Evolutionary conservation across 2,329 filamentous ascomycete species (phyloP), one percentile per base, ranked within the genome.

Genomic region (Aspergillus hiratsukae): DNA sequence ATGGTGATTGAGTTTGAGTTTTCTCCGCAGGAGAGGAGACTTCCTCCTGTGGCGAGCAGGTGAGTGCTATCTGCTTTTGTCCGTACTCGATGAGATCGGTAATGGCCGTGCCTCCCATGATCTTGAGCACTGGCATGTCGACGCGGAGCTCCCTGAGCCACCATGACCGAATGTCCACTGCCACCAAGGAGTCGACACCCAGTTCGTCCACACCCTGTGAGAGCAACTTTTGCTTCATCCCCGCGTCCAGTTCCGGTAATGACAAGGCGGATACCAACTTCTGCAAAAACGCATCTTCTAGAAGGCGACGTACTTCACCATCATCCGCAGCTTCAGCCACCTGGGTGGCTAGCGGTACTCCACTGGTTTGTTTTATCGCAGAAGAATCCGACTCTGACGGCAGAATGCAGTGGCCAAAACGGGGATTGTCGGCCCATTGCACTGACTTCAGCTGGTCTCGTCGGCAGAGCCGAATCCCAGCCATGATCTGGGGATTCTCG

Each of bases 91-190:
- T 17, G 53, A 31, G 10, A 31, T 31, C 29, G 29, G 10, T 31
- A 10, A 31, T 31, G 2, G 29, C 29, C 10, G 62, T 55, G n/a
- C 72, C 75, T 14, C 74, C 68, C 6, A 81, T 58, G 51, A 82
- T 71, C 57, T 78, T 78, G 2, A 82, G 67, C 4, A 81, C 74
- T 0, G 78, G 76, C 1, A 82, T 69, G 52, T 81, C 76, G 0
- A 76, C 66, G 0, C 75, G 57, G 0, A 81, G 49, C 49, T 78
- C 69, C 52, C 78, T 78, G 23, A 76, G 50, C 58, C 81, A 78
- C 80, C 80, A 83, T 2, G 75, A 67, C 0, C 80, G 74, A 3
- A 78, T 55, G 21, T 74, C 72, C 3, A 77, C 73, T 0, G 74
- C 71, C 17, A 73, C 55, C 0, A 78, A 57, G 7, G 72, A 75